Percentiles rank a stretch among this genome's conserved stretches.
Evolutionary conservation across 2,329 filamentous ascomycete genomes (phyloP).

Genomic region (Ambrosiella xylebori): DNA sequence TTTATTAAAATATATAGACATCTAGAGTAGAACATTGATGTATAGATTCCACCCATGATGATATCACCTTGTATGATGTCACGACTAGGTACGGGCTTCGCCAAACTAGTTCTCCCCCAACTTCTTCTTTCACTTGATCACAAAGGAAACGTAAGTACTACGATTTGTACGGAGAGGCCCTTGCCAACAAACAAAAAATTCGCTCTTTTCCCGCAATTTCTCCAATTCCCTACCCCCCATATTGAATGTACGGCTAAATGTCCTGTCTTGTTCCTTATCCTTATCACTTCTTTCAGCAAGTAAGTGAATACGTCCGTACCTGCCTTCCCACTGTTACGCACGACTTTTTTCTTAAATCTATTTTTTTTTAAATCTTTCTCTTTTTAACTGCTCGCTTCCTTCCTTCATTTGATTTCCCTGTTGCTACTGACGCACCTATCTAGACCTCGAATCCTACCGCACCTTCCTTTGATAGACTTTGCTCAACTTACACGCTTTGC

Average conservation of each 20-base stretch:
- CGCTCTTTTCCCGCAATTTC: not conserved
- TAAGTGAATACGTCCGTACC: too few relatives aligned
- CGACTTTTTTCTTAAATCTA: not conserved
- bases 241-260: too few relatives aligned
- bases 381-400: not conserved
- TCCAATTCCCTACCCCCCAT: not conserved
- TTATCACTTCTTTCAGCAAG: too few relatives aligned
- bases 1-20: not conserved
- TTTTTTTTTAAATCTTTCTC: not conserved
- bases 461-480: not conserved
- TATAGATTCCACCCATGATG: not conserved
- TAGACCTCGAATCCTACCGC: not conserved
- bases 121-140: not conserved
- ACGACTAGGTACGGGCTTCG: not conserved
- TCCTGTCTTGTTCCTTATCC: too few relatives aligned
- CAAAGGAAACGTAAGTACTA: not conserved
- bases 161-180: not conserved
- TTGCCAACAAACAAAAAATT: not conserved
- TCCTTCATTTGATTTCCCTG: not conserved
- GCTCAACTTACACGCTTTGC: slow-evolving; percentile 2
- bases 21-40: not conserved
- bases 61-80: not conserved
- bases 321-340: too few relatives aligned
- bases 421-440: not conserved
- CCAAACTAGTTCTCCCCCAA: not conserved